These are phyloP conservation scores for Ceratobasidium sp. DNA, from an alignment of 1,284 basidiomycete species.

Conservation along the genomic window DNA sequence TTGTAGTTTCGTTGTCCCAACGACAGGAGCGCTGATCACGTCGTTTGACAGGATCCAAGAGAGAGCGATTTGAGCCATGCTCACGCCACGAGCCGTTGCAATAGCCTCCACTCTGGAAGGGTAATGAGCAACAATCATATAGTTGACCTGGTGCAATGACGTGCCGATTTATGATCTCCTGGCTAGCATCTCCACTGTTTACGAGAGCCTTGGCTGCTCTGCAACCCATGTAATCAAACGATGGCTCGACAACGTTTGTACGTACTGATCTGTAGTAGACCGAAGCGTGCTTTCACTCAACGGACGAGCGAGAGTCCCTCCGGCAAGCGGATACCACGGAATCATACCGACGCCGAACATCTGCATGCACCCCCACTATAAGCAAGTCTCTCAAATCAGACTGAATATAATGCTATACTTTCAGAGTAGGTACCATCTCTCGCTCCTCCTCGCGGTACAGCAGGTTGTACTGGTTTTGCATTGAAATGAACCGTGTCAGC, in stretches of 20 bases:
- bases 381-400: no score
- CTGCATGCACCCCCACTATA: background rate
- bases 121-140: background rate
- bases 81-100: slow-evolving; percentile 48
- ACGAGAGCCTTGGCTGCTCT: no score
- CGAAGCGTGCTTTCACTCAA: slow-evolving; percentile 32
- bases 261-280: slow-evolving; percentile 30
- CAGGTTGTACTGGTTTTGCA: slow-evolving; percentile 57
- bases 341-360: slow-evolving; percentile 46
- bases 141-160: background rate
- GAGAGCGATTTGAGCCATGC: slow-evolving; percentile 46
- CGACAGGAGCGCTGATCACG: slow-evolving; percentile 42
- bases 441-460: slow-evolving; percentile 53
- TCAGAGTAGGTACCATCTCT: slow-evolving; percentile 52
- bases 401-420: background rate
- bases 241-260: background rate
- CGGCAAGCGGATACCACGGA: slow-evolving; percentile 46
- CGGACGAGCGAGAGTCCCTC: slow-evolving; percentile 40
- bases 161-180: slow-evolving; percentile 22
- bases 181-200: no score
- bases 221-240: no score
- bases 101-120: slow-evolving; percentile 48
- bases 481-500: slow-evolving; percentile 58
- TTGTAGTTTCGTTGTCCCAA: slow-evolving; percentile 43
- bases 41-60: slow-evolving; percentile 40